A percentile compares a stretch with the other conserved stretches of the same genome.
Evolutionary conservation across 2,329 filamentous ascomycete genomes (phyloP).

Genomic region (Curvularia hawaiiensis): DNA sequence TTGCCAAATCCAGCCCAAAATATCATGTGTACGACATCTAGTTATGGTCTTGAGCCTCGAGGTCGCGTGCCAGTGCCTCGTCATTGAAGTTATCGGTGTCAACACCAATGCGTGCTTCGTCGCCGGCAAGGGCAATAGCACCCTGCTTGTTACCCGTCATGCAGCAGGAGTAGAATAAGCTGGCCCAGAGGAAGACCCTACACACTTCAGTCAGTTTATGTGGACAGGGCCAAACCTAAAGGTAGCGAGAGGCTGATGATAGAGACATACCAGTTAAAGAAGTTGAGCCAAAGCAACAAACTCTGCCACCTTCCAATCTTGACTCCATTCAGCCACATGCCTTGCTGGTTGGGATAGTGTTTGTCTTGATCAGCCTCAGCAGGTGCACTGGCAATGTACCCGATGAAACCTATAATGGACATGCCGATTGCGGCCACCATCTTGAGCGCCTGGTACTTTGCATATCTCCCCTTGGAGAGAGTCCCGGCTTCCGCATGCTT

Average conservation of each 20-base stretch:
- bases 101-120: constrained; percentile 25
- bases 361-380: constrained; percentile 7
- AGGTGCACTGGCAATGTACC: constrained; percentile 11
- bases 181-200: constrained; percentile 35
- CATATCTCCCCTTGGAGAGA: constrained; percentile 30
- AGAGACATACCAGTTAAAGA: constrained; percentile 33
- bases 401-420: constrained; percentile 28
- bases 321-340: constrained; percentile 25
- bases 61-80: constrained; percentile 25
- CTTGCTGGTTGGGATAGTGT: constrained; percentile 12
- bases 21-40: constrained; percentile 16
- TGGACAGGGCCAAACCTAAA: too few relatives aligned
- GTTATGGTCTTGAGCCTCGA: constrained; percentile 29
- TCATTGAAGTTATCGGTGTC: constrained; percentile 20
- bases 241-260: too few relatives aligned
- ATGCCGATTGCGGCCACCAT: constrained; percentile 23
- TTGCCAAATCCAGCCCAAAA: not conserved
- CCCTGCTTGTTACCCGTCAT: constrained; percentile 30
- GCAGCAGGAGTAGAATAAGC: constrained; percentile 35
- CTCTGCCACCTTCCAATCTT: constrained; percentile 29
- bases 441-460: constrained; percentile 32
- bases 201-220: not conserved
- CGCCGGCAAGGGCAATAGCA: constrained; percentile 28
- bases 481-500: constrained; percentile 20
- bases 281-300: constrained; percentile 26